Base-by-base conservation (phyloP, 2,329 filamentous ascomycete genomes). In the Cytospora paraplurivora region DNA sequence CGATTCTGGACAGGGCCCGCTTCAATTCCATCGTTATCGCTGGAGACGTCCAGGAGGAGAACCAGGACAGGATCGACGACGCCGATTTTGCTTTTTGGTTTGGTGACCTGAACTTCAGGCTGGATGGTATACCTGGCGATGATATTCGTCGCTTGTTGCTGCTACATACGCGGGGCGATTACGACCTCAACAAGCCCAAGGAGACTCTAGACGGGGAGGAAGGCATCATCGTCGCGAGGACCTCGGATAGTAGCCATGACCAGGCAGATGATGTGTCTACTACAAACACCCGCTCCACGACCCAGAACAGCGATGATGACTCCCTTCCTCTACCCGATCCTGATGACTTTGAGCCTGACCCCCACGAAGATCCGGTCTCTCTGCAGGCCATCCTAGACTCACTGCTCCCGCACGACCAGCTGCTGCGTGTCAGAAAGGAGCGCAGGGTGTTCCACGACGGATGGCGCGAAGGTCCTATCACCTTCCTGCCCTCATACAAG, bases 41-140 rank as follows among this genome's bases (percentile, higher is more conserved):
- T 0, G 88, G 90, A 10, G 85, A 89, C 7, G 64, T 61, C 32
- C 78, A 85, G 1, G 81, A 87, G 44, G 86, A 88, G n/a, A 85
- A 88, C 27, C 78, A 82, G 0, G 87, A 90, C 58, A 85, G 81
- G 41, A 88, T 99, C 67, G 93, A 92, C 1, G 91, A 96, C 47
- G 94, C 96, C 68, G 95, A 99, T 72, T 93, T 97, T 76, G 87
- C 88, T 0, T 97, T 99, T 72, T 98, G 94, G 92, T 91, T 97
- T 71, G 95, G 95, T 7, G 95, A 99, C 74, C 81, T 99, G 50
- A 99, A 99, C 74, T 99, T 97, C 72, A 87, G 95, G 37, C 82
- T 99, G 0, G 92, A 96, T 57, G 91, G 89, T 52, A 85, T 98
- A 56, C 91, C 94, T 0, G 93, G 93, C 0, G 90, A 95, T 44